Conservation (phyloP, 225 moss, liverwort and hornwort species). For the Physcomitrium patens region DNA sequence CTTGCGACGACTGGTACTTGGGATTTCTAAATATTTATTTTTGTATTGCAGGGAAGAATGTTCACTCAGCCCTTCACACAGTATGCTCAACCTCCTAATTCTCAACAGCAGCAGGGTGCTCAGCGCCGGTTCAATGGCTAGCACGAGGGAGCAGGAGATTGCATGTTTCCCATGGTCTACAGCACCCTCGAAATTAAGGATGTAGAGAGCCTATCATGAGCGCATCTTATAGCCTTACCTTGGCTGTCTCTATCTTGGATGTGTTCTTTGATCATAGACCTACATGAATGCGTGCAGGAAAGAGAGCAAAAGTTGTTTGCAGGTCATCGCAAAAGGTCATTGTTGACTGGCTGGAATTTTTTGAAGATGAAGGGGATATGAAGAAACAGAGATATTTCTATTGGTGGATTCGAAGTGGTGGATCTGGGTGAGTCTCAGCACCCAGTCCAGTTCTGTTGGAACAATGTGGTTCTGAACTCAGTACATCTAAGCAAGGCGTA, state of each 20-base stretch:
- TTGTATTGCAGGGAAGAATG: constrained; percentile 75
- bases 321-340: constrained; percentile 38
- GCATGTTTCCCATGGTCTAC: constrained; percentile 55
- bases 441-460: constrained; percentile 41
- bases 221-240: constrained; percentile 35
- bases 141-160: constrained; percentile 34
- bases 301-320: constrained; percentile 30
- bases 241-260: constrained; percentile 46
- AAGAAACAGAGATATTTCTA: constrained; percentile 36
- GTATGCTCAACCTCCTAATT: constrained; percentile 74
- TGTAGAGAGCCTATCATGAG: constrained; percentile 49
- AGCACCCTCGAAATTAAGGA: constrained; percentile 52
- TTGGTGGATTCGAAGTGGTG: constrained; percentile 41
- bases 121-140: constrained; percentile 95
- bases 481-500: constrained; percentile 32
- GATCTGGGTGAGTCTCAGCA: constrained; percentile 31
- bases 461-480: constrained; percentile 32
- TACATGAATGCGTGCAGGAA: constrained; percentile 39
- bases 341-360: constrained; percentile 30
- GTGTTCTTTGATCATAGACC: constrained; percentile 35
- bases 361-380: constrained; percentile 40
- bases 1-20: background rate
- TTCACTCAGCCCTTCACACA: constrained; percentile 96
- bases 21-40: constrained; percentile 16
- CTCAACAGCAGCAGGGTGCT: constrained; percentile 81